These are phyloP conservation scores for Pugionium cornutum DNA, from an alignment of 345 rosid species.

Conservation along the genomic window DNA sequence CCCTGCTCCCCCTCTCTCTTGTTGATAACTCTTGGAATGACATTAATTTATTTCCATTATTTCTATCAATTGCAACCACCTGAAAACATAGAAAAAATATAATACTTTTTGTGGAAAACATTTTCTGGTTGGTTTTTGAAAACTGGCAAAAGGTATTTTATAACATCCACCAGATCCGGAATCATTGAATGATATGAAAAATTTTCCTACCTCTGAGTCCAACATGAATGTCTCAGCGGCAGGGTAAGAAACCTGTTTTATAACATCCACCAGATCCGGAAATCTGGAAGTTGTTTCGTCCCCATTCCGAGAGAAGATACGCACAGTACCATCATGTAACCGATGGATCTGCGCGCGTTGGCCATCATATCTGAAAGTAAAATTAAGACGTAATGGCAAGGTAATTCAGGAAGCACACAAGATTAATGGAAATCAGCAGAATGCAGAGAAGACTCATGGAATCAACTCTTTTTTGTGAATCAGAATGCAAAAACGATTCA, in stretches of 20 bases:
- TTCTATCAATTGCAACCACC: constrained; percentile 89
- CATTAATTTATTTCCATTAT: constrained; percentile 72
- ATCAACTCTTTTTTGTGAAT: not conserved
- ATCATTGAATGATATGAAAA: not conserved
- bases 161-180: too few relatives aligned
- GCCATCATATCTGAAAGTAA: constrained; percentile 74
- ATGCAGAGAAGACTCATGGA: not conserved
- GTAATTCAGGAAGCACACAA: constrained; percentile 17
- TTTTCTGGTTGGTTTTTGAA: not conserved
- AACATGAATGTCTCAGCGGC: constrained; percentile 63
- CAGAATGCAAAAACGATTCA: constrained; percentile 5
- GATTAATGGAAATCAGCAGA: constrained; percentile 11
- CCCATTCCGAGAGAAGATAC: constrained; percentile 82
- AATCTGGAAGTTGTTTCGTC: constrained; percentile 79
- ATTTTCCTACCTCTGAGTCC: constrained; percentile 75
- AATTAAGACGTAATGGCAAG: not conserved
- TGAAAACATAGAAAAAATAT: constrained; percentile 32
- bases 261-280: constrained; percentile 69
- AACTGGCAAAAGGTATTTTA: not conserved
- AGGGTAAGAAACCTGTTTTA: constrained; percentile 59
- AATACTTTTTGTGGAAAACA: too few relatives aligned
- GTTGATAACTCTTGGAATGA: constrained; percentile 92
- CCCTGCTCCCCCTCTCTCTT: constrained; percentile 84
- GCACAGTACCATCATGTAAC: constrained; percentile 59
- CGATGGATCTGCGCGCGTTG: constrained; percentile 91